These are phyloP conservation scores for Tylopilus subfusipes DNA, from an alignment of 768 basidiomycete species.

Conservation along the genomic window DNA sequence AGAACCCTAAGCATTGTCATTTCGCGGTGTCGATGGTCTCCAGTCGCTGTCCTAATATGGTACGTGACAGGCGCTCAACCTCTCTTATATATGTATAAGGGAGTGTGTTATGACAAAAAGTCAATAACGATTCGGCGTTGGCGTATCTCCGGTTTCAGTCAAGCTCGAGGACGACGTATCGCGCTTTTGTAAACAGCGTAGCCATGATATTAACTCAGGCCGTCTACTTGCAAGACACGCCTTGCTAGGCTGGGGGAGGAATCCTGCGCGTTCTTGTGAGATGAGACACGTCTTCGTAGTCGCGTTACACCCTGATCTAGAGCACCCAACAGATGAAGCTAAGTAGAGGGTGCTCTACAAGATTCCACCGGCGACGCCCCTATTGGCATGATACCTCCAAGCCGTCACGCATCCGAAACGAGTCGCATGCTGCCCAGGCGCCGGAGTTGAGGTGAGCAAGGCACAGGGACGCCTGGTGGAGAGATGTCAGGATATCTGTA, in stretches of 20 bases:
- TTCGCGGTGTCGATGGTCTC: not conserved
- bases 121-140: not conserved
- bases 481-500: not conserved
- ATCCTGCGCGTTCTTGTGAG: too few species aligned
- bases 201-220: not conserved
- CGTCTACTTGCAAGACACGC: not conserved
- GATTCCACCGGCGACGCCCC: too few species aligned
- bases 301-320: too few species aligned
- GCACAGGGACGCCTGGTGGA: not conserved
- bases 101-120: not conserved
- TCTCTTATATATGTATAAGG: not conserved
- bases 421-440: too few species aligned
- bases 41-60: not conserved
- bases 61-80: not conserved
- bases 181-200: not conserved
- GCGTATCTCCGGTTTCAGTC: not conserved
- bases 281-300: too few species aligned
- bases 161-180: not conserved
- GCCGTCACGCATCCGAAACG: too few species aligned
- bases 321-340: not conserved
- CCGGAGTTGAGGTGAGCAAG: not conserved
- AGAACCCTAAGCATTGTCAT: not conserved
- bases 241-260: too few species aligned
- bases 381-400: too few species aligned
- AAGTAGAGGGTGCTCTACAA: too few species aligned